These are phyloP conservation scores for Diplodia sapinea DNA, from an alignment of 2,329 filamentous ascomycete species.

Conservation along the genomic window DNA sequence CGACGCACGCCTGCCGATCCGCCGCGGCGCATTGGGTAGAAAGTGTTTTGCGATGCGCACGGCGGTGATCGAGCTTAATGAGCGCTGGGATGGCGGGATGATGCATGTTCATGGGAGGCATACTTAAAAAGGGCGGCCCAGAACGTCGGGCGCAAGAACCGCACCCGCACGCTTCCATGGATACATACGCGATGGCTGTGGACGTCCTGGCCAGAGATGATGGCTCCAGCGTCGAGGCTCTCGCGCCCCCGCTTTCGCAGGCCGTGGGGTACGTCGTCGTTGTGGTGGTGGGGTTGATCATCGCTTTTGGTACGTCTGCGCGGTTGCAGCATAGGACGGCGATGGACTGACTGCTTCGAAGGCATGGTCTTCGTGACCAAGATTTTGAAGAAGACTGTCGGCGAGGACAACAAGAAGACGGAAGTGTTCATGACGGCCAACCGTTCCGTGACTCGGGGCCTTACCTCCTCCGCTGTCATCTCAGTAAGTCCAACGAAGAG, in stretches of 20 bases:
- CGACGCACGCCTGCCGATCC: neutral
- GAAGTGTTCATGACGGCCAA: conserved; percentile 65
- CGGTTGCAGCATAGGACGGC: neutral
- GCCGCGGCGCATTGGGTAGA: neutral
- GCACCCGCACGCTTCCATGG: neutral
- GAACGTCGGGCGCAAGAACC: neutral
- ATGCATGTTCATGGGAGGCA: neutral
- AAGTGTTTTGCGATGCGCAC: neutral
- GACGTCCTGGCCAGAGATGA: conserved; percentile 9
- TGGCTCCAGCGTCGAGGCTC: conserved; percentile 18
- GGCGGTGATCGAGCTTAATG: neutral
- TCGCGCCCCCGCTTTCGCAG: conserved; percentile 37
- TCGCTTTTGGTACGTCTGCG: conserved; percentile 46
- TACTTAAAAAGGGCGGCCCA: neutral
- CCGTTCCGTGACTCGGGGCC: conserved; percentile 56
- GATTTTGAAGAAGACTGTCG: conserved; percentile 53
- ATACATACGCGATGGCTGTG: neutral
- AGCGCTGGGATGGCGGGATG: neutral
- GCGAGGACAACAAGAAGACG: conserved; percentile 59
- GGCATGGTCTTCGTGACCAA: conserved; percentile 57
- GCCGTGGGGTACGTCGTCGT: conserved; percentile 53
- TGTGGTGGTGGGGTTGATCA: conserved; percentile 49
- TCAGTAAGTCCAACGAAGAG: conserved; percentile 1
- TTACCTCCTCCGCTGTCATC: conserved; percentile 61
- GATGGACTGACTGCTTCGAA: conserved; percentile 23